Conservation (phyloP, 1,284 basidiomycete species). For the Leccinum angustisporum region DNA sequence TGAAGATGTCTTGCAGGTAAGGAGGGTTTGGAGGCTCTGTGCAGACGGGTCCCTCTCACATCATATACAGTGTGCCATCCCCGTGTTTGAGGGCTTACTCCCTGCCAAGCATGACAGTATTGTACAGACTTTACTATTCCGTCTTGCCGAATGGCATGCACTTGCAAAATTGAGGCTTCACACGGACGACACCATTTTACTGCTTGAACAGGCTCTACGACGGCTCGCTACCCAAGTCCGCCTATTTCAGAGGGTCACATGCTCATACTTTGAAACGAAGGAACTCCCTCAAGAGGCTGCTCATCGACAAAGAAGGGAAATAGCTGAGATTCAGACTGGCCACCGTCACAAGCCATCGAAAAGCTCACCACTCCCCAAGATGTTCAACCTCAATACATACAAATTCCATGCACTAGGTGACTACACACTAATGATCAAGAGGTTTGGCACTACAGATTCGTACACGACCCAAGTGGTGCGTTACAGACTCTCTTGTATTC, state of each 20-base stretch:
- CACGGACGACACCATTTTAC: not conserved
- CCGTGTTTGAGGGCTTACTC: not conserved
- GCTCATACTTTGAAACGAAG: not conserved
- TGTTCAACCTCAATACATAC: constrained; percentile 2
- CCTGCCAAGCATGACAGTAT: not conserved
- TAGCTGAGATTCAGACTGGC: not conserved
- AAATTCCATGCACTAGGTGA: constrained; percentile 7
- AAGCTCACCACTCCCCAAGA: not conserved
- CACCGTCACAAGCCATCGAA: not conserved
- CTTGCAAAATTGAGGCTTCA: not conserved
- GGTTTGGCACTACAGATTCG: not conserved
- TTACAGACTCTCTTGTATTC: not conserved
- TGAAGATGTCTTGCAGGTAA: not conserved
- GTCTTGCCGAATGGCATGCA: not conserved
- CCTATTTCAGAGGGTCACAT: not conserved
- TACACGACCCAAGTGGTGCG: not conserved
- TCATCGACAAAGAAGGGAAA: not conserved
- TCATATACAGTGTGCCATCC: not conserved
- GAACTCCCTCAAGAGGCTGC: not conserved
- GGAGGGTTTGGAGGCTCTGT: no score
- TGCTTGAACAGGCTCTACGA: not conserved
- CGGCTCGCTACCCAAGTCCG: not conserved
- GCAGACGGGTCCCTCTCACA: no score
- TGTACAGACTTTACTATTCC: not conserved
- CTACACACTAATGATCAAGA: not conserved